Evolutionary conservation across 768 basidiomycete genomes (phyloP).

Genomic region (Auricularia sp.): DNA sequence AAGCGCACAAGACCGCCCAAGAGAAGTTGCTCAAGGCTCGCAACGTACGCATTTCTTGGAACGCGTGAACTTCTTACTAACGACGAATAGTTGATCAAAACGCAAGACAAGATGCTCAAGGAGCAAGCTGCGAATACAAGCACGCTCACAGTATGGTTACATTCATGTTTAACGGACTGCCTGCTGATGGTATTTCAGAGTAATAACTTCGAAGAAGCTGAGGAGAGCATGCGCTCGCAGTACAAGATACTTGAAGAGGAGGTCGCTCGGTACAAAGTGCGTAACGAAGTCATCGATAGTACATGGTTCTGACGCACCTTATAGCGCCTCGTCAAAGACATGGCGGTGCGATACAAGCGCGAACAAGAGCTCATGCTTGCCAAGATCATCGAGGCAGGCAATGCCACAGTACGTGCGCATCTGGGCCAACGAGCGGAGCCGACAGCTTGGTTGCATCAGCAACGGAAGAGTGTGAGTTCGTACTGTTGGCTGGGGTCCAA

Average conservation of each 20-base stretch:
- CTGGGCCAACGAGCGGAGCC: slow-evolving; percentile 37
- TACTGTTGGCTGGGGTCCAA: not conserved
- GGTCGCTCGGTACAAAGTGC: slow-evolving; percentile 31
- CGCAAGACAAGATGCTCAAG: slow-evolving; percentile 82
- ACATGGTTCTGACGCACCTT: not conserved
- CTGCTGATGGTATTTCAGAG: slow-evolving; percentile 13
- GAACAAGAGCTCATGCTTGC: slow-evolving; percentile 80
- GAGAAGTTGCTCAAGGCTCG: slow-evolving; percentile 78
- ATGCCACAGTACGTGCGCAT: slow-evolving; percentile 52
- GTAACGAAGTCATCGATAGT: slow-evolving; percentile 15
- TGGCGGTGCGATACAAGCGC: slow-evolving; percentile 48
- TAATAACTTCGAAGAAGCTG: slow-evolving; percentile 62
- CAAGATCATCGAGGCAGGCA: slow-evolving; percentile 60
- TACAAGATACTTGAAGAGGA: slow-evolving; percentile 60
- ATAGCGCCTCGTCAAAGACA: slow-evolving; percentile 42
- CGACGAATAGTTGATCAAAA: slow-evolving; percentile 61
- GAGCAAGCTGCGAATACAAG: slow-evolving; percentile 60
- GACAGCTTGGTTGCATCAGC: slow-evolving; percentile 59
- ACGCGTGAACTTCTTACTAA: no score
- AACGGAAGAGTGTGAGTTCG: slow-evolving; percentile 41
- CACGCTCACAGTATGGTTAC: slow-evolving; percentile 35
- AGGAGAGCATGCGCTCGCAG: slow-evolving; percentile 52
- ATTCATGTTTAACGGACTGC: not conserved
- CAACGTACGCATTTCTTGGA: slow-evolving; percentile 32
- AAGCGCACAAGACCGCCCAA: slow-evolving; percentile 55